These are phyloP conservation scores for Aspergillus hancockii DNA, from an alignment of 495 filamentous ascomycete genomes.

Conservation along the genomic window DNA sequence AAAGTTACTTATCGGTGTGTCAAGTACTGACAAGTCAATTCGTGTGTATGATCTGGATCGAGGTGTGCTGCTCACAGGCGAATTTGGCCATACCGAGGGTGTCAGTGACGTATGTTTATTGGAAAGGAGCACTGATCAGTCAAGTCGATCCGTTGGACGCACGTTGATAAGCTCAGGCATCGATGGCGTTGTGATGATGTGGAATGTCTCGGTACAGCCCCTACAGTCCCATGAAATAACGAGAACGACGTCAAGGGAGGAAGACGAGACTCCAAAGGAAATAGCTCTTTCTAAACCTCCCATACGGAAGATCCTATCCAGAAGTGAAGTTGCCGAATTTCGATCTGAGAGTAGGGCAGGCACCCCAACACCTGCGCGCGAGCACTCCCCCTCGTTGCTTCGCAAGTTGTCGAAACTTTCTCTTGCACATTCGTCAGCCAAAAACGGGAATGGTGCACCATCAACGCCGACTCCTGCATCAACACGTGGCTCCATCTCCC, in stretches of 20 bases:
- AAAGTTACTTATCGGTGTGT: conserved; percentile 74
- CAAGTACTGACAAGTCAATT: conserved; percentile 92
- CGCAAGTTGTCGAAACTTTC: conserved; percentile 55
- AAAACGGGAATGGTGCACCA: conserved; percentile 21
- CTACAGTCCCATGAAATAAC: conserved; percentile 34
- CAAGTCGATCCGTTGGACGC: conserved; percentile 40
- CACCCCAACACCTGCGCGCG: conserved; percentile 55
- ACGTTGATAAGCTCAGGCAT: conserved; percentile 74
- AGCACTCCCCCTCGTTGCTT: conserved; percentile 65
- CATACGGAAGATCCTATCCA: conserved; percentile 72
- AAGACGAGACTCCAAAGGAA: conserved; percentile 53
- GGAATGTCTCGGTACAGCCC: conserved; percentile 58
- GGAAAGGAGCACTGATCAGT: conserved; percentile 46
- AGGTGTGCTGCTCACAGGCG: conserved; percentile 76
- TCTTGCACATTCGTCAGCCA: conserved; percentile 34
- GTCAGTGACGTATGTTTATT: conserved; percentile 81
- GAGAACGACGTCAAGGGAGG: conserved; percentile 28
- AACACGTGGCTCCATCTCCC: conserved; percentile 32
- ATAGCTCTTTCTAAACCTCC: conserved; percentile 61
- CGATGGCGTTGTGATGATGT: conserved; percentile 86
- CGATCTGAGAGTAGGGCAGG: conserved; percentile 46
- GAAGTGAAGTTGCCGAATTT: conserved; percentile 76
- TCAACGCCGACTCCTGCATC: conserved; percentile 34
- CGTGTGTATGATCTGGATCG: conserved; percentile 79
- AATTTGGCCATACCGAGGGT: conserved; percentile 92